These are phyloP conservation scores for Stygiomarasmius scandens DNA, from an alignment of 1,284 basidiomycete genomes.

Conservation along the genomic window DNA sequence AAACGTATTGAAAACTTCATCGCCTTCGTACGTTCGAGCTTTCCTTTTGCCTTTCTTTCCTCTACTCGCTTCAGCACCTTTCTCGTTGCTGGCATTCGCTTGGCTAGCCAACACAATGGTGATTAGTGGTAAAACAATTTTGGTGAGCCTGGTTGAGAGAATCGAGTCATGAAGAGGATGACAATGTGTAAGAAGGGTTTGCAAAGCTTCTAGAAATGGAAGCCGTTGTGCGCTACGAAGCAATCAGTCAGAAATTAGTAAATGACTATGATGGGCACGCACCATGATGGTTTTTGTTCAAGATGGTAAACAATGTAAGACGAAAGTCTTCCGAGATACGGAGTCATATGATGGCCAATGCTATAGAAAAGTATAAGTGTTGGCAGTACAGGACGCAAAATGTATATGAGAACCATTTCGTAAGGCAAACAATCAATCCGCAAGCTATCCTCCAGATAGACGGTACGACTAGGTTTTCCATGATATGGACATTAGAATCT, in stretches of 20 bases:
- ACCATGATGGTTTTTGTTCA: conserved; percentile 58
- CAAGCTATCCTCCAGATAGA: conserved; percentile 58
- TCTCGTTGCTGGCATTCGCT: conserved; percentile 28
- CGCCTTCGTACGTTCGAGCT: conserved; percentile 74
- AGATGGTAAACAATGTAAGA: conserved; percentile 59
- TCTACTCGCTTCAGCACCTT: conserved; percentile 28
- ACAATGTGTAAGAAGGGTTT: conserved; percentile 46
- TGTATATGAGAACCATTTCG: conserved; percentile 43
- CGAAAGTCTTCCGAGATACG: conserved; percentile 52
- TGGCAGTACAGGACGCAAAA: conserved; percentile 9
- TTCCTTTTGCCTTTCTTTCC: conserved; percentile 76
- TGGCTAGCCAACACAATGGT: conserved; percentile 51
- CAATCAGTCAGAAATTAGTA: not conserved
- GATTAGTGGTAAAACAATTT: conserved; percentile 54
- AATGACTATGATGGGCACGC: conserved; percentile 4
- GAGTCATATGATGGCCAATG: conserved; percentile 50
- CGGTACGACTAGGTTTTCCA: conserved; percentile 59
- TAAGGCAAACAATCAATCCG: conserved; percentile 49
- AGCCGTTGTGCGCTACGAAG: conserved; percentile 44
- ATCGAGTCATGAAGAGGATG: conserved; percentile 51
- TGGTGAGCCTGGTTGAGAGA: conserved; percentile 56
- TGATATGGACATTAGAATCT: conserved; percentile 50
- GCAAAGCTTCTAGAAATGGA: conserved; percentile 46
- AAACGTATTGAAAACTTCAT: conserved; percentile 69
- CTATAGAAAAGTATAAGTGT: conserved; percentile 37